Evolutionary conservation across 257 asterid genomes (phyloP).

Genomic region (Forsythia viridissima): DNA sequence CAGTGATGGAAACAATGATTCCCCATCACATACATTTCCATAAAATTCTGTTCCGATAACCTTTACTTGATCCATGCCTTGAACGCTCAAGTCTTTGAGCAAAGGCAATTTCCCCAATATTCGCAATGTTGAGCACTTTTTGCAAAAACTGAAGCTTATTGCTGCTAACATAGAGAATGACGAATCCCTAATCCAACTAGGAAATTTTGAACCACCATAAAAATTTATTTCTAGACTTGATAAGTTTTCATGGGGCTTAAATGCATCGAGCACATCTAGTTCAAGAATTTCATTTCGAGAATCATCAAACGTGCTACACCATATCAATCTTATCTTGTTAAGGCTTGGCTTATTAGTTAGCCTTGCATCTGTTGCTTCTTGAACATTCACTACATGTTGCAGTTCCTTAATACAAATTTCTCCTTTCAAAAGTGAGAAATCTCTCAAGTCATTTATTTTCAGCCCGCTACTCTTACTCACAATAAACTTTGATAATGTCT

Average conservation of each 20-base stretch:
- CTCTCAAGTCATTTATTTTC: slow-evolving; percentile 17
- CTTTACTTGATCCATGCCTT: slow-evolving; percentile 18
- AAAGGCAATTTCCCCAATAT: slow-evolving; percentile 22
- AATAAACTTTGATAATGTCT: slow-evolving; percentile 22
- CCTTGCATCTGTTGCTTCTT: slow-evolving; percentile 26
- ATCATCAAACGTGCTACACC: slow-evolving; percentile 8
- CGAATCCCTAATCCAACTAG: slow-evolving; percentile 19
- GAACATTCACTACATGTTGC: slow-evolving; percentile 8
- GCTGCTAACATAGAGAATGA: slow-evolving; percentile 8
- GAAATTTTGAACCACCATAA: slow-evolving; percentile 17
- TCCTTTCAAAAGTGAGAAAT: slow-evolving; percentile 14
- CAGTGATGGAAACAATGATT: slow-evolving; percentile 19
- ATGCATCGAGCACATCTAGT: slow-evolving; percentile 17
- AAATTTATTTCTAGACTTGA: slow-evolving; percentile 3
- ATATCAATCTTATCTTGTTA: slow-evolving; percentile 14
- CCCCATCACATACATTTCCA: neutral
- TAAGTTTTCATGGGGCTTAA: slow-evolving; percentile 18
- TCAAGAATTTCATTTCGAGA: slow-evolving; percentile 19
- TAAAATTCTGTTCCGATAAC: slow-evolving; percentile 20
- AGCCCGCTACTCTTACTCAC: slow-evolving; percentile 20
- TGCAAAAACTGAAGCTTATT: slow-evolving; percentile 16
- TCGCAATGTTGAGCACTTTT: slow-evolving; percentile 17
- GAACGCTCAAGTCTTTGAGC: slow-evolving; percentile 22
- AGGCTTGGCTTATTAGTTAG: slow-evolving; percentile 13
- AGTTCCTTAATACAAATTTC: slow-evolving; percentile 15